Percentiles rank a stretch among this genome's conserved stretches.
Conservation (phyloP, 225 moss, liverwort and hornwort species). For the Anthoceros angustus region DNA sequence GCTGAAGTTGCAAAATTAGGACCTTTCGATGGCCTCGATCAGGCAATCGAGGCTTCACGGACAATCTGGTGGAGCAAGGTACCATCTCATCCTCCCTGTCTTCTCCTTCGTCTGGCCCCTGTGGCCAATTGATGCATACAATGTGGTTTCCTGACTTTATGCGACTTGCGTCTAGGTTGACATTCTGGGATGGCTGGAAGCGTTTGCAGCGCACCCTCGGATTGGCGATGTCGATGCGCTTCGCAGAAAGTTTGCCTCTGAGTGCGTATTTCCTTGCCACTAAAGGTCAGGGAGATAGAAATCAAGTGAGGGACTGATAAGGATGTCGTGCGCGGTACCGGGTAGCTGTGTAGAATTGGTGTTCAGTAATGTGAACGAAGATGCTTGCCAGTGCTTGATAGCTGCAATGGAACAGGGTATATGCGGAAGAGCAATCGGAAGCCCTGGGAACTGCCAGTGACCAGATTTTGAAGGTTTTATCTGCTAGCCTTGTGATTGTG, state of each 20-base stretch:
- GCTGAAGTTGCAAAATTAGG: conserved; percentile 35
- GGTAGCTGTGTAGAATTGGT: not conserved
- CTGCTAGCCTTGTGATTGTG: not conserved
- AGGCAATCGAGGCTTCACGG: conserved; percentile 41
- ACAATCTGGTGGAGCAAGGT: conserved; percentile 92
- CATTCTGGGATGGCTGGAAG: conserved; percentile 79
- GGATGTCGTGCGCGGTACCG: not conserved
- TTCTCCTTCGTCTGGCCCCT: too few relatives aligned
- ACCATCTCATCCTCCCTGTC: not conserved
- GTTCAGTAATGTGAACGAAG: too few relatives aligned
- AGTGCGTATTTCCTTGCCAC: not conserved
- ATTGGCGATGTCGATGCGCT: conserved; percentile 70
- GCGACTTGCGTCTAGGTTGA: conserved; percentile 30
- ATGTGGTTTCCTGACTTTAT: too few relatives aligned
- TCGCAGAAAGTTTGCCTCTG: conserved; percentile 49
- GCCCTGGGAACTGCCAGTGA: conserved; percentile 52
- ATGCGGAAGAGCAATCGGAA: conserved; percentile 61
- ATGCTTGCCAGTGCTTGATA: not conserved
- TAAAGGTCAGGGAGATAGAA: conserved; percentile 9
- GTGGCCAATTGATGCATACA: too few relatives aligned
- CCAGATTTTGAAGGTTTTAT: conserved; percentile 48
- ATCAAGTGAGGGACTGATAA: conserved; percentile 8
- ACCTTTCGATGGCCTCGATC: conserved; percentile 46
- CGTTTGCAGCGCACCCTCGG: conserved; percentile 70
- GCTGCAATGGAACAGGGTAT: conserved; percentile 26